Percentiles rank a stretch among this genome's conserved stretches.
These are phyloP conservation scores for Picochlorum sp. DNA, from an alignment of 139 green algal species.

Conservation along the genomic window DNA sequence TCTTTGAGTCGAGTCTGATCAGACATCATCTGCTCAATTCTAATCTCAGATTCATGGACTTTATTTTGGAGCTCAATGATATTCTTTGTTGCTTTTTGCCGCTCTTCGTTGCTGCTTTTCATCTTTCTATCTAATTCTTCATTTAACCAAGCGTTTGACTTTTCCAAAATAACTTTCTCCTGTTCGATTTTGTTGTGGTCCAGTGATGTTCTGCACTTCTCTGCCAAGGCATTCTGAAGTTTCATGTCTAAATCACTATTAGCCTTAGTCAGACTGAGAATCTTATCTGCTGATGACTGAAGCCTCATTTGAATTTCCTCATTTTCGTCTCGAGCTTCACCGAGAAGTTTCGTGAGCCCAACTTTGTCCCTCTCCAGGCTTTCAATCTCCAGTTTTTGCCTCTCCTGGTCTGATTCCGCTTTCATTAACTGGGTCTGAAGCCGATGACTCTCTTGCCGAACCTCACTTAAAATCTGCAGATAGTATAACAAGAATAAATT, in stretches of 20 bases:
- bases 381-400: conserved; percentile 11
- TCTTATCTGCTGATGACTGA: conserved; percentile 15
- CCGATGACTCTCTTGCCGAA: conserved; percentile 16
- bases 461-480: conserved; percentile 14
- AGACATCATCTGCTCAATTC: conserved; percentile 5
- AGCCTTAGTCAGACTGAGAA: conserved; percentile 15
- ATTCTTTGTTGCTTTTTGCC: conserved; percentile 13
- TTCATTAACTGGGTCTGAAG: conserved; percentile 24
- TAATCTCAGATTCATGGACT: conserved; percentile 14
- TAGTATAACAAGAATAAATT: not conserved
- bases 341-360: conserved; percentile 21
- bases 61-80: conserved; percentile 28
- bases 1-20: conserved; percentile 8
- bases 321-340: conserved; percentile 21
- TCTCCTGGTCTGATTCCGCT: conserved; percentile 21
- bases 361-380: conserved; percentile 20
- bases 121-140: conserved; percentile 31
- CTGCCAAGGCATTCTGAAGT: conserved; percentile 20
- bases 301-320: conserved; percentile 20
- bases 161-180: conserved; percentile 39
- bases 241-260: conserved; percentile 19
- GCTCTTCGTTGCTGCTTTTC: conserved; percentile 18
- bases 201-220: conserved; percentile 8
- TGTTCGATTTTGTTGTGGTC: conserved; percentile 21
- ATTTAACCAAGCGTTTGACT: conserved; percentile 29